phyloP scores from a whole-genome alignment of 345 rosid species.

The Rubroshorea leprosula region DNA sequence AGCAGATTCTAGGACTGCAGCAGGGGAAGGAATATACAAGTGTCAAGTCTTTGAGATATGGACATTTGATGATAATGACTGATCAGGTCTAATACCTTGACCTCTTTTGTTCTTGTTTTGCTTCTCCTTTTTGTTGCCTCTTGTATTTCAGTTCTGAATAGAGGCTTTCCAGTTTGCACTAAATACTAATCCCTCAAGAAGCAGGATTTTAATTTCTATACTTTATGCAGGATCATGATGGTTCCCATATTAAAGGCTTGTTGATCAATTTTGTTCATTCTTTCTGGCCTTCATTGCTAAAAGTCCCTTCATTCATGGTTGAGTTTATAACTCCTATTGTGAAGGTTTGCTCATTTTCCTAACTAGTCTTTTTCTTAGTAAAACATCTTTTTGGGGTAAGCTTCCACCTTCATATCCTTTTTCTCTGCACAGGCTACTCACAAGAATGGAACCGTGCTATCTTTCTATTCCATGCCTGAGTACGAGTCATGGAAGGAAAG shows the following conservation, averaged over 20 bases:
- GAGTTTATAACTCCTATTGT: conserved; percentile 96
- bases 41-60: conserved; percentile 91
- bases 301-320: conserved; percentile 76
- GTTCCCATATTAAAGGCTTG: conserved; percentile 93
- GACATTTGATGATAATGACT: conserved; percentile 98
- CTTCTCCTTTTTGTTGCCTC: background rate
- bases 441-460: conserved; percentile 35
- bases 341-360: conserved; percentile 46
- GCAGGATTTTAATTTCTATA: background rate
- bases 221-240: conserved; percentile 78
- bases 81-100: conserved; percentile 65
- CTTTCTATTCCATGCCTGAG: conserved; percentile 94
- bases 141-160: too few relatives aligned
- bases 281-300: conserved; percentile 93
- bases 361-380: background rate
- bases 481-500: conserved; percentile 84
- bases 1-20: conserved; percentile 94
- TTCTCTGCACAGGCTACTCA: conserved; percentile 53
- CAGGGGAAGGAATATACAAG: conserved; percentile 59
- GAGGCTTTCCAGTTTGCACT: background rate
- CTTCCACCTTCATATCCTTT: background rate
- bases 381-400: background rate
- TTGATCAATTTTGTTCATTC: conserved; percentile 88
- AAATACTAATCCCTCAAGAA: too few relatives aligned
- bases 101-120: background rate